A percentile compares a stretch with the other conserved stretches of the same genome.
Conservation (phyloP, 768 basidiomycete genomes). For the Mycena leptocephala region DNA sequence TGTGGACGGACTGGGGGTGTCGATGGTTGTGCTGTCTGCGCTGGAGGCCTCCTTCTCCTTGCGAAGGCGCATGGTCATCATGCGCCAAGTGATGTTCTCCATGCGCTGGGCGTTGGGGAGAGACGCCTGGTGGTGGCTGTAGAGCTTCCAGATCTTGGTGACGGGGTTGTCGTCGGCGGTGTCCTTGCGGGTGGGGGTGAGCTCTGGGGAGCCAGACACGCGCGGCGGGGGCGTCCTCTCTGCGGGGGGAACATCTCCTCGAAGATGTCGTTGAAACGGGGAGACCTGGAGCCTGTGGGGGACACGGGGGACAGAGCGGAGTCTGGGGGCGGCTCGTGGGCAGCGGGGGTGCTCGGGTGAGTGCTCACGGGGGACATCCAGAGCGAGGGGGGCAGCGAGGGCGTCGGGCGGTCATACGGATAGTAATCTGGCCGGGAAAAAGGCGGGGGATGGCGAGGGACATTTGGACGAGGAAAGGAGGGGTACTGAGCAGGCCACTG, state of each 20-base stretch:
- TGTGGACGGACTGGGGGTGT: constrained; percentile 33
- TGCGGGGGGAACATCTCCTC: constrained; percentile 72
- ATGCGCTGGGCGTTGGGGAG: constrained; percentile 95
- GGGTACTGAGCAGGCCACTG: constrained; percentile 32
- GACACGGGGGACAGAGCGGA: constrained; percentile 60
- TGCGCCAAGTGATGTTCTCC: constrained; percentile 98
- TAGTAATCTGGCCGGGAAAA: constrained; percentile 43
- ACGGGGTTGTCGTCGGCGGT: constrained; percentile 54
- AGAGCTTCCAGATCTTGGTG: constrained; percentile 98
- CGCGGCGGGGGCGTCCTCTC: constrained; percentile 41
- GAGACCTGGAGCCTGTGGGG: constrained; percentile 65
- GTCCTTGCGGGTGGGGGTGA: constrained; percentile 21
- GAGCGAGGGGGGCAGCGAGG: constrained; percentile 80
- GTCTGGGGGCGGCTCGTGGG: constrained; percentile 55
- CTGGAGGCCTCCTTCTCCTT: constrained; percentile 77
- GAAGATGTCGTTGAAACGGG: constrained; percentile 80
- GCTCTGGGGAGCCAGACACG: constrained; percentile 56
- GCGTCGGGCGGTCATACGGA: constrained; percentile 64
- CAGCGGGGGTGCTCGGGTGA: constrained; percentile 53
- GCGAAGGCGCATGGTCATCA: constrained; percentile 97
- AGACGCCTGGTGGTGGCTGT: constrained; percentile 89
- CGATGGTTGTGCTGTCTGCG: constrained; percentile 19
- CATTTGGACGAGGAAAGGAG: constrained; percentile 21
- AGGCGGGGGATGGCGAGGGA: constrained; percentile 21
- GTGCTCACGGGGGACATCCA: constrained; percentile 87